phyloP scores from a whole-genome alignment of 495 filamentous ascomycete genomes.

The Podospora conica region DNA sequence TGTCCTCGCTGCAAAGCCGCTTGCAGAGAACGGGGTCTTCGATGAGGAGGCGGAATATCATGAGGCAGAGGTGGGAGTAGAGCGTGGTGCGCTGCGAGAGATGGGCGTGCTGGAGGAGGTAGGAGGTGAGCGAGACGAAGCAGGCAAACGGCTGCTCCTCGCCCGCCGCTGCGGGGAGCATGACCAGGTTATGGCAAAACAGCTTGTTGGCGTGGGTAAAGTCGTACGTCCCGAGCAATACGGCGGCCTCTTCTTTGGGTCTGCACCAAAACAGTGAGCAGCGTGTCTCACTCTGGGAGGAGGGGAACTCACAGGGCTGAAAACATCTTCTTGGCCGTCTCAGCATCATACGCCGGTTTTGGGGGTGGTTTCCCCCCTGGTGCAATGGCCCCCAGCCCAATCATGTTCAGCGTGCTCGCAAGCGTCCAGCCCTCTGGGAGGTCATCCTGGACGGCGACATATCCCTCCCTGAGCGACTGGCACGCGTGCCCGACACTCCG shows the following conservation, averaged over 20 bases:
- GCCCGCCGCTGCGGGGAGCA: conserved; percentile 55
- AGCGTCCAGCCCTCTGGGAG: conserved; percentile 86
- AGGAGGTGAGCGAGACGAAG: conserved; percentile 86
- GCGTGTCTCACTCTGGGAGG: not conserved
- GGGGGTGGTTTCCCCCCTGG: conserved; percentile 59
- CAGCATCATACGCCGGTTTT: conserved; percentile 51
- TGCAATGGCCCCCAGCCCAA: conserved; percentile 74
- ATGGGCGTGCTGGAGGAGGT: conserved; percentile 89
- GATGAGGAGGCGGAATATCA: conserved; percentile 77
- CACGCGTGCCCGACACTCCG: conserved; percentile 67
- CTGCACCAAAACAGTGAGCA: conserved; percentile 43
- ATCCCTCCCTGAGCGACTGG: conserved; percentile 58
- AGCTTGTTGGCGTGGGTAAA: conserved; percentile 93
- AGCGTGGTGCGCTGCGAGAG: conserved; percentile 67
- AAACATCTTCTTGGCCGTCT: conserved; percentile 76
- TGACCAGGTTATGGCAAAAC: conserved; percentile 80
- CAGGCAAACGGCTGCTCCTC: conserved; percentile 70
- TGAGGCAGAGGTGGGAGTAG: conserved; percentile 77
- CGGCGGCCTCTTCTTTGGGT: conserved; percentile 68
- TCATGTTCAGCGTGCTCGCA: conserved; percentile 69
- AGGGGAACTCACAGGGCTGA: conserved; percentile 42
- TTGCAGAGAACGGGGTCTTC: conserved; percentile 85
- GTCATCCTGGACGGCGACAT: conserved; percentile 88
- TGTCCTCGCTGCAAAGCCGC: conserved; percentile 75
- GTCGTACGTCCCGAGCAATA: conserved; percentile 83